Percentiles rank a stretch among this genome's conserved stretches.
Evolutionary conservation across 2,329 filamentous ascomycete genomes (phyloP).

Genomic region (Coniella vitis): DNA sequence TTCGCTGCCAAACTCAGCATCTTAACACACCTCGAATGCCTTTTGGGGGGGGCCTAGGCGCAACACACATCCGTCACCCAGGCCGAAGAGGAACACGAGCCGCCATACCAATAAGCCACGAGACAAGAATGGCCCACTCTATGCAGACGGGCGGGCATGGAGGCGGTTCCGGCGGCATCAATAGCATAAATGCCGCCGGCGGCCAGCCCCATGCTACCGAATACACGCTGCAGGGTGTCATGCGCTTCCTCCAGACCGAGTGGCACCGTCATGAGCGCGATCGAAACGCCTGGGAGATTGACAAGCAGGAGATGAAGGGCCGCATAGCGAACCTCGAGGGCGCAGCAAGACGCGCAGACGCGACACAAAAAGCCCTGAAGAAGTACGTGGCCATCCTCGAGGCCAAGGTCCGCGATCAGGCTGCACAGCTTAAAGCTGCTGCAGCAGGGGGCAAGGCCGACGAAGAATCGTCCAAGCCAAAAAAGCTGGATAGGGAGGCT

Average conservation of each 20-base stretch:
- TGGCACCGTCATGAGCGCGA: constrained; percentile 98
- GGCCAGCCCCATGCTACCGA: constrained; percentile 52
- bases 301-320: constrained; percentile 97
- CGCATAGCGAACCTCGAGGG: constrained; percentile 93
- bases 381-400: constrained; percentile 89
- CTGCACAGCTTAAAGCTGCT: constrained; percentile 58
- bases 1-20: neutral
- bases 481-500: constrained; percentile 43
- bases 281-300: constrained; percentile 97
- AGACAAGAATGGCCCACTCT: constrained; percentile 10
- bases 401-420: constrained; percentile 77
- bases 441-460: constrained; percentile 29
- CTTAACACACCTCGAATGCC: neutral
- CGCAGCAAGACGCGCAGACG: constrained; percentile 77
- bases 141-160: constrained; percentile 15
- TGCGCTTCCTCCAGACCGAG: constrained; percentile 98
- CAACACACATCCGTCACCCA: constrained; percentile 1
- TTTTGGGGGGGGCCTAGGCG: constrained; percentile 8
- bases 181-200: constrained; percentile 21
- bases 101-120: neutral
- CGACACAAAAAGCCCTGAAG: constrained; percentile 79
- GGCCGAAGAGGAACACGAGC: constrained; percentile 1
- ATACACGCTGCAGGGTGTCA: constrained; percentile 69
- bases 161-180: constrained; percentile 11
- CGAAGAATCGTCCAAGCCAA: constrained; percentile 32